Base-by-base conservation (phyloP, 1,284 basidiomycete species). In the Malassezia equina region DNA sequence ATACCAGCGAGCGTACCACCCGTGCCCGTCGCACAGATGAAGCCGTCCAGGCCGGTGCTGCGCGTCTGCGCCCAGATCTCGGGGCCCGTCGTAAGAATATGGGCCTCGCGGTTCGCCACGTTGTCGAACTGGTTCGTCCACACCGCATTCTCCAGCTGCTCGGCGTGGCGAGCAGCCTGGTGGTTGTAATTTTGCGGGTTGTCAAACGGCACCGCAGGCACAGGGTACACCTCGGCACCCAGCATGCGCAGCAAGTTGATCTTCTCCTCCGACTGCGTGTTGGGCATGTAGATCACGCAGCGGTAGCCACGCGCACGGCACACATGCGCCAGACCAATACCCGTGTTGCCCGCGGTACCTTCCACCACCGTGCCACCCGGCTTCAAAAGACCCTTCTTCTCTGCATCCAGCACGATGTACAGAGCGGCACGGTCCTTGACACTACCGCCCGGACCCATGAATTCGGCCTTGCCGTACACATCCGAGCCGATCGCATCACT, bases 121-220 rank as follows among this genome's bases (percentile, higher is more conserved):
- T 95, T 95, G 78, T 96, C 91, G 73, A 96, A 96, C 77, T 98
- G 93, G 78, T 98, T 86, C n/a, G 90, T 96, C 93, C 94, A 99
- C 56, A 96, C 83, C 19, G 90, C 86, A 71, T 95, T 95, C n/a
- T 84, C 81, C 29, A 86, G 78, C n/a, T 78, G 76, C 51, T 83
- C 81, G 42, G 93, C 93, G 65, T 85, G 88, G 59, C 90, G 85
- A 49, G 84, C 83, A 28, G 94, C 94, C 78, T 93, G 93, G 78
- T 98, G 94, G 77, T 98, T 99, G 80, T 96, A 99, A 79, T 99
- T 99, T 60, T 82, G 78, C 8, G 90, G 90, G 77, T 99, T 86
- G 71, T 96, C 91, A 72, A 88, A 98, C 2, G 93, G 85, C 31
- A 98, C 93, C 4, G 91, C 93, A 13, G 91, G 90, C 1, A 98